Percentiles rank a stretch among this genome's conserved stretches.
Conservation (phyloP, 805 yeast species). For the Yarrowia yakushimensis region DNA sequence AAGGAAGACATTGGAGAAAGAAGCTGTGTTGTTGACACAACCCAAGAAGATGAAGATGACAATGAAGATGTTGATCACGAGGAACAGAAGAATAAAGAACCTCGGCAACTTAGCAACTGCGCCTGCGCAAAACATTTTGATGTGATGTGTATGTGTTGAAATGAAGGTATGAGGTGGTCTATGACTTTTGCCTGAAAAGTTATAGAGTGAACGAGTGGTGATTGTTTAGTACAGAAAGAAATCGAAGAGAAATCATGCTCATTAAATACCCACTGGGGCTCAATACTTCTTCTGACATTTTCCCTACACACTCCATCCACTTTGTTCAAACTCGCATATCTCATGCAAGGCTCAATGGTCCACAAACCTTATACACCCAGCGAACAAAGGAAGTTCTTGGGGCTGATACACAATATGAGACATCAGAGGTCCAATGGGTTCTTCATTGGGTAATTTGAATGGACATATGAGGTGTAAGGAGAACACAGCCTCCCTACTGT, state of each 20-base stretch:
- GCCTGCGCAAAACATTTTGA: constrained; percentile 5
- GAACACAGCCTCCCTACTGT: too few species aligned
- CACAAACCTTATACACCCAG: background rate
- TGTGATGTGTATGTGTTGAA: background rate
- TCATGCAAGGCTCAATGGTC: background rate
- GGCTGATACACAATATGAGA: background rate
- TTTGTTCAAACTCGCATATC: background rate
- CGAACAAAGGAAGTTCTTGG: background rate
- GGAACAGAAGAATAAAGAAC: constrained; percentile 2
- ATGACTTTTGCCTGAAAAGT: background rate
- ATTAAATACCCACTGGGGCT: background rate
- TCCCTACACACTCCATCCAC: background rate
- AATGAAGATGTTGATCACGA: constrained; percentile 5
- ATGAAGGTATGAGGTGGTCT: background rate
- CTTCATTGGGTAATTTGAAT: background rate
- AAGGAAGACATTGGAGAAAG: background rate
- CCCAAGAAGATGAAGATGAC: constrained; percentile 4
- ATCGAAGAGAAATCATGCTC: background rate
- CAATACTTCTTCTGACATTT: background rate
- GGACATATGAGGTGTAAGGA: too few species aligned
- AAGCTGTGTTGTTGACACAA: background rate
- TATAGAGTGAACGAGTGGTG: background rate
- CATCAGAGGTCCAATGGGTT: background rate
- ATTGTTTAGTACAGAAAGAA: background rate
- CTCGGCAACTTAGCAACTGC: background rate